A percentile compares a stretch with the other conserved stretches of the same genome.
Evolutionary conservation across 1,139 yeast genomes (phyloP).

Genomic region (Saccharomycopsis hybrid): DNA sequence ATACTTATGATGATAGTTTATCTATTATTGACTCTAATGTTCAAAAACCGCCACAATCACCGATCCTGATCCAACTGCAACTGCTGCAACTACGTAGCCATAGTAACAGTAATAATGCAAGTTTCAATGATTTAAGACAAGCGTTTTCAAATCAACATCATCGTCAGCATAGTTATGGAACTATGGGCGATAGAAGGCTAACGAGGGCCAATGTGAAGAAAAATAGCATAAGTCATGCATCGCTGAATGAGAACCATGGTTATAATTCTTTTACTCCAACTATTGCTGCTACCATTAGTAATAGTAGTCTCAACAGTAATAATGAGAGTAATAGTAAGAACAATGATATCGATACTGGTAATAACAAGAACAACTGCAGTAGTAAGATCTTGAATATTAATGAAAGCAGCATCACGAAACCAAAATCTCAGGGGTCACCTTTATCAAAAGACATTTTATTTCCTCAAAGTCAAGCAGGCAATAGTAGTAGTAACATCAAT

Average conservation of each 20-base stretch:
- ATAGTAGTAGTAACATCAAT: constrained; percentile 2
- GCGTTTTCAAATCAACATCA: too few species aligned
- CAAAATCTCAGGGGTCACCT: background rate
- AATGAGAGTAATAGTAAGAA: background rate
- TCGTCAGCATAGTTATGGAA: too few species aligned
- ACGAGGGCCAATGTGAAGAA: constrained; percentile 1
- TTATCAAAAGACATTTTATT: constrained; percentile 7
- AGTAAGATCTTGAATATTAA: constrained; percentile 12
- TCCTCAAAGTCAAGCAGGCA: constrained; percentile 4
- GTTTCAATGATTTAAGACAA: too few species aligned
- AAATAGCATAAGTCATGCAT: background rate
- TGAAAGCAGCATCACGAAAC: constrained; percentile 6
- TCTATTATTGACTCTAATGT: too few species aligned
- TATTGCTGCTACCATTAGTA: background rate
- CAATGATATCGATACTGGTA: background rate
- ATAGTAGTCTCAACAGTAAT: background rate
- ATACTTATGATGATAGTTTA: too few species aligned
- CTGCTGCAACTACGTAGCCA: too few species aligned
- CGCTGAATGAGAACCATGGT: too few species aligned
- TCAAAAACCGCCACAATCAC: too few species aligned
- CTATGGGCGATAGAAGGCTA: background rate
- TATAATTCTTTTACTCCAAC: too few species aligned
- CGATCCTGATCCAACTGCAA: too few species aligned
- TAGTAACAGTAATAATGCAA: too few species aligned
- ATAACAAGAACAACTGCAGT: background rate